Percentiles rank a stretch among this genome's conserved stretches.
These are phyloP conservation scores for Cyanodermella asteris DNA, from an alignment of 2,329 filamentous ascomycete genomes.

Conservation along the genomic window DNA sequence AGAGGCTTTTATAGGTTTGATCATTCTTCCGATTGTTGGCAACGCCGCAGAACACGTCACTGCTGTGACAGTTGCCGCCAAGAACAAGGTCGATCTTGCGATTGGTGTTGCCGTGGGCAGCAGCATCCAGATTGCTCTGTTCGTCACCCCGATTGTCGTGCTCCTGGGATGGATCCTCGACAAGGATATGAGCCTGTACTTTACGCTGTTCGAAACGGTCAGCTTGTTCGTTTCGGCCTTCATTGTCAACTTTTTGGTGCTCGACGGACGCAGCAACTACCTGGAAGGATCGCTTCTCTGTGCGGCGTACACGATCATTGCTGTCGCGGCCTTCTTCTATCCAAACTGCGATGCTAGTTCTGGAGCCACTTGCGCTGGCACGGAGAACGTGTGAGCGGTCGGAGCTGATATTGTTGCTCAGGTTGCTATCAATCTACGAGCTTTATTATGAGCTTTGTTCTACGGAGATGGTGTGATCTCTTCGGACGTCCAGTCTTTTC, in stretches of 20 bases:
- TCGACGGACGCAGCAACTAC: constrained; percentile 66
- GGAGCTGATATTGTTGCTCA: no score
- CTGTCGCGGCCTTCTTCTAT: constrained; percentile 27
- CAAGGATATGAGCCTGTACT: constrained; percentile 44
- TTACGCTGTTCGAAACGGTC: constrained; percentile 40
- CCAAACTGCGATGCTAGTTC: constrained; percentile 10
- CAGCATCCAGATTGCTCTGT: constrained; percentile 61
- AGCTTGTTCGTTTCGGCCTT: constrained; percentile 66
- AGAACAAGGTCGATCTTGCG: constrained; percentile 70
- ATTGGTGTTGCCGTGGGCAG: constrained; percentile 64
- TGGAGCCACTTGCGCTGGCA: no score
- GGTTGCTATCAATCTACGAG: no score
- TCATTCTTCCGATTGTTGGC: constrained; percentile 62
- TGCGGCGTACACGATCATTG: constrained; percentile 61
- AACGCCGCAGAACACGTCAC: constrained; percentile 69
- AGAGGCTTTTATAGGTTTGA: constrained; percentile 57
- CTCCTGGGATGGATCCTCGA: constrained; percentile 61
- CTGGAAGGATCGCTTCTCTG: constrained; percentile 58
- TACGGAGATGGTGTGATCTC: no score
- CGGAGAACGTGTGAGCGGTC: no score
- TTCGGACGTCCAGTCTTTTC: no score
- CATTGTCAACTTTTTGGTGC: constrained; percentile 67
- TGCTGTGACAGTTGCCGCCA: constrained; percentile 55
- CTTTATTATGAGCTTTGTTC: no score
- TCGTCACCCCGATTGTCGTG: constrained; percentile 55